Evolutionary conservation across 1,139 yeast species (phyloP).

Genomic region (Candida glucosophila): DNA sequence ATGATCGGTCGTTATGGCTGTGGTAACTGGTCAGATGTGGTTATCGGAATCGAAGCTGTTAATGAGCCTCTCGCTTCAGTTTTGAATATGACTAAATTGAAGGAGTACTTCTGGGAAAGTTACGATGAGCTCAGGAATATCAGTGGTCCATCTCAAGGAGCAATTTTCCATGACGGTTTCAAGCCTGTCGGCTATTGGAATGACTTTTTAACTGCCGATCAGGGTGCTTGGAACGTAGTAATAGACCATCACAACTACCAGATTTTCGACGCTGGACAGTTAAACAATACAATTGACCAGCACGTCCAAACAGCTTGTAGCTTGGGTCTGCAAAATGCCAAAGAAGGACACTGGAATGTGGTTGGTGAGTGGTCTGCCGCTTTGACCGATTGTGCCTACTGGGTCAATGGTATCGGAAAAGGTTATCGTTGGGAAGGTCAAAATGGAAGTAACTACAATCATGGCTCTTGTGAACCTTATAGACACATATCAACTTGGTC

Average conservation of each 20-base stretch:
- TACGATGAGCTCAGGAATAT: conserved; percentile 6
- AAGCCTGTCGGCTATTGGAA: conserved; percentile 14
- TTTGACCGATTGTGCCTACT: conserved; percentile 18
- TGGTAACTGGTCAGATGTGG: conserved; percentile 3
- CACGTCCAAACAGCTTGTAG: conserved; percentile 9
- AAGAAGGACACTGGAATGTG: conserved; percentile 11
- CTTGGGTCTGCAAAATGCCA: conserved; percentile 10
- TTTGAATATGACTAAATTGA: conserved; percentile 9
- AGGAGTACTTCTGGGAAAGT: conserved; percentile 9
- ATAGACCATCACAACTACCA: conserved; percentile 20
- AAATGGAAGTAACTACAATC: conserved; percentile 4
- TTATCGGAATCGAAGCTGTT: conserved; percentile 14
- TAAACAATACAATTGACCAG: conserved; percentile 8
- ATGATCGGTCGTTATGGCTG: conserved; percentile 14
- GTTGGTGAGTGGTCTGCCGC: conserved; percentile 23
- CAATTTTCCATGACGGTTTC: conserved; percentile 17
- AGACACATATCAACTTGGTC: conserved; percentile 11
- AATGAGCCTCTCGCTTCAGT: conserved; percentile 16
- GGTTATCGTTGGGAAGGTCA: conserved; percentile 18
- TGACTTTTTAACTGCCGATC: conserved; percentile 8
- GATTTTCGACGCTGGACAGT: conserved; percentile 13
- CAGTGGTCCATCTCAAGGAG: conserved; percentile 6
- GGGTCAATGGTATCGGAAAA: conserved; percentile 17
- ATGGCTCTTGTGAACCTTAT: conserved; percentile 14
- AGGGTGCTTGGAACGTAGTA: conserved; percentile 5